Base-by-base conservation (phyloP, 169 alveolate genomes). In the Plasmodium yoelii region DNA sequence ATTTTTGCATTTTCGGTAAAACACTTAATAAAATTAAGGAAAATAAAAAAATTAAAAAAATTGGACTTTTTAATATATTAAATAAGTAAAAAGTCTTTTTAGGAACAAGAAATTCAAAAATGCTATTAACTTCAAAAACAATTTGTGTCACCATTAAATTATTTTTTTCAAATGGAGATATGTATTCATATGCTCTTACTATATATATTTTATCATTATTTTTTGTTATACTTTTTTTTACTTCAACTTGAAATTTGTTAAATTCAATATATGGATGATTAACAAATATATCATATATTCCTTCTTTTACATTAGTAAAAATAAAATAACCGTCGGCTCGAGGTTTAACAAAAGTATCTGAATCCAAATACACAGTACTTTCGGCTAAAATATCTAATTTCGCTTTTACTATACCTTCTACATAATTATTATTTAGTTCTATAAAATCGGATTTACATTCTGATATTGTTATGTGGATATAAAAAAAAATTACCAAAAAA, bases 191-290 rank as follows among this genome's bases (percentile, higher is more conserved):
- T 59, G 87, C 87, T 68, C 71, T 86, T 60, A 86, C 87, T 13
- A 70, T 22, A 55, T 86, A 86, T 15, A 70, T 34, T 53, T 69
- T 86, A 53, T 71, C 57, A 69, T 86, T 86, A 59, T 86, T 69
- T 64, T 57, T 18, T 49, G 91, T 86, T 39, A 86, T 42, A 18
- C 56, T 55, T 57, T 59, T 69, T 47, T 86, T 86, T 9, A 86
- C 91, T 69, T 86, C 82, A 10, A 86, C 91, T 49, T 86, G 74
- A 72, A 44, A 86, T 53, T 15, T 86, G 19, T 19, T 86, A 60
- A 86, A 86, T 69, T 86, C 91, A 47, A 69, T 1, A 64, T 86
- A 86, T 42, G 91, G 91, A 42, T 86, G 91, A 69, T 69, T 86
- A 57, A 86, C 87, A 46, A 42, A 86, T 68, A 86, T 47, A 19